Percentiles rank a stretch among this genome's conserved stretches.
Conservation (phyloP, 495 filamentous ascomycete genomes). For the Podospora didyma region DNA sequence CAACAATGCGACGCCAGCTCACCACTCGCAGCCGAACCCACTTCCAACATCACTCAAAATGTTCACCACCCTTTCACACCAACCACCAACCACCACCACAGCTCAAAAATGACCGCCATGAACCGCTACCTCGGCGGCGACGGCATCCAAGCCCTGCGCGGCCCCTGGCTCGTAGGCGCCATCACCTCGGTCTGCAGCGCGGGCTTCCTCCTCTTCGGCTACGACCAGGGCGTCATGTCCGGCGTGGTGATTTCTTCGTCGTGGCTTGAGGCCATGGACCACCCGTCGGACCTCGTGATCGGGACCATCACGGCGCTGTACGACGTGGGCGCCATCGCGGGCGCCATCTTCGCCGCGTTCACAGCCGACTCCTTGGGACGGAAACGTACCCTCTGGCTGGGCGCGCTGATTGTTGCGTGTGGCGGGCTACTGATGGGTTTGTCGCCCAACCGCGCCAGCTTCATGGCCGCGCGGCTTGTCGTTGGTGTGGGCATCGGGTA, state of each 20-base stretch:
- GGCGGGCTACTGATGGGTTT: conserved; percentile 51
- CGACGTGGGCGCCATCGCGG: conserved; percentile 30
- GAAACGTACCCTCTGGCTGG: conserved; percentile 55
- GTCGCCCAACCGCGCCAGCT: conserved; percentile 23
- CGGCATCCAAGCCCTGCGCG: conserved; percentile 3
- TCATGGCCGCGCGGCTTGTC: conserved; percentile 55
- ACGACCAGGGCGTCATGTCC: conserved; percentile 48
- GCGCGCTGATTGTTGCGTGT: conserved; percentile 51
- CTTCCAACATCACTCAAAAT: too few species aligned
- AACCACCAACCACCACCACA: too few species aligned
- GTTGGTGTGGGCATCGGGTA: conserved; percentile 65
- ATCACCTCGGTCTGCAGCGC: conserved; percentile 57
- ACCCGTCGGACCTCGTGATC: conserved; percentile 32
- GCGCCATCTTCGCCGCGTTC: conserved; percentile 34
- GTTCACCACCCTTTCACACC: too few species aligned
- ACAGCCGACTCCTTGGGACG: conserved; percentile 44
- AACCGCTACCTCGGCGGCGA: conserved; percentile 18
- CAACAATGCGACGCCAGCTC: too few species aligned
- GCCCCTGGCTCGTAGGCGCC: conserved; percentile 11
- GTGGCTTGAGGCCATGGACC: conserved; percentile 34
- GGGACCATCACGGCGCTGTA: conserved; percentile 73
- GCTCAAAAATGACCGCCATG: background rate
- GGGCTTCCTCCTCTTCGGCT: conserved; percentile 39
- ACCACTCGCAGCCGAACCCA: too few species aligned
- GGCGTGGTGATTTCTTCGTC: conserved; percentile 37